Base-by-base conservation (phyloP, 768 basidiomycete genomes). In the Coprinopsis sp. region DNA sequence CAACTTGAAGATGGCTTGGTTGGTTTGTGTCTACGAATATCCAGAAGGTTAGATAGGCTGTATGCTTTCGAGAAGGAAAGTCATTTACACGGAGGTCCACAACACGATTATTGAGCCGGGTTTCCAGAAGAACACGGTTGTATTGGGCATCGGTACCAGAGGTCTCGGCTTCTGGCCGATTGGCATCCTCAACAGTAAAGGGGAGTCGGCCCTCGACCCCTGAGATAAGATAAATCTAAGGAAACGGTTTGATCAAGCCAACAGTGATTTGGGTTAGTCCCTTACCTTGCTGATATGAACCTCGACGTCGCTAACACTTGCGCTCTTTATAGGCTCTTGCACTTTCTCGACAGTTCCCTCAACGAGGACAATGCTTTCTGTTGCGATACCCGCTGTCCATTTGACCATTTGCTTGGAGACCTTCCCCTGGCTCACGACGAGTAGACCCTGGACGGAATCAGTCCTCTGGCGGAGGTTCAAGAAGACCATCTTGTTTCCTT, bases 371-470 rank as follows among this genome's bases (percentile, higher is more conserved):
- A 99, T 93, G 49, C 86, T 89, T 70, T 99, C 96, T 57, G 79
- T 78, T 22, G 84, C 71, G 40, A 98, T 68, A 21, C 78, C 61
- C 16, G 82, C 82, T 14, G 84, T 79, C 87, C 88, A 98, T 67
- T 92, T 96, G 30, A 92, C 80, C 96, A 99, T 99, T 63, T 95
- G 93, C 68, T 94, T 97, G 51, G 91, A 94, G 22, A 98, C 76
- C 58, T 79, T 82, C 37, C 80, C 86, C 10, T 81, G 77, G 8
- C 84, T 70, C 19, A 87, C 79, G 38, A 72, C 66, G 50, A 95
- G 71, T 31, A 98, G 70, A 28, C 87, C 93, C 63, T 98, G 95
- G 7, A 99, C 82, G 46, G 94, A 76, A 59, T 86, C 76, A 12
- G 77, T 84, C 55, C 88, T 79, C 64, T 99, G 95, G 49, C 95